Evolutionary conservation across 2,329 filamentous ascomycete species (phyloP).

Genomic region (Fusarium foetens): DNA sequence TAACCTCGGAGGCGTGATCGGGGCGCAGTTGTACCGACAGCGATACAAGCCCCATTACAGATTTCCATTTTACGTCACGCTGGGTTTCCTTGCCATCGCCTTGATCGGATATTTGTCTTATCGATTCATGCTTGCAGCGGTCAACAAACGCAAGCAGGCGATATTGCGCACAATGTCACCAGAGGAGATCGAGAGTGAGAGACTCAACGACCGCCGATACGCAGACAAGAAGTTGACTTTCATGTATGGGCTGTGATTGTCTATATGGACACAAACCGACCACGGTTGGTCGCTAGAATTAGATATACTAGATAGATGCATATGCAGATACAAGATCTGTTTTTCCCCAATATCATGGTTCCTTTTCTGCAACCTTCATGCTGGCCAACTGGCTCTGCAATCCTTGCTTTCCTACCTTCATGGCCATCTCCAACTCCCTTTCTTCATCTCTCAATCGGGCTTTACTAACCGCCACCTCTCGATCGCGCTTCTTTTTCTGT

Average conservation of each 20-base stretch:
- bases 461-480: slow-evolving; percentile 69
- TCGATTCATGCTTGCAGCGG: slow-evolving; percentile 33
- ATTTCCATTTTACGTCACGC: slow-evolving; percentile 43
- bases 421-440: slow-evolving; percentile 73
- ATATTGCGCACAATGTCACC: slow-evolving; percentile 34
- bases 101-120: slow-evolving; percentile 40
- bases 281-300: slow-evolving; percentile 7
- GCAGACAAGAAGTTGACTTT: slow-evolving; percentile 45
- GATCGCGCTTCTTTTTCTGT: slow-evolving; percentile 68
- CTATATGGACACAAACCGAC: not conserved
- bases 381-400: slow-evolving; percentile 67
- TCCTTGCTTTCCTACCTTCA: slow-evolving; percentile 74
- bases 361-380: slow-evolving; percentile 42
- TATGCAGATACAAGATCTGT: not conserved
- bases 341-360: slow-evolving; percentile 23
- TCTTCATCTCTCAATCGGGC: slow-evolving; percentile 73
- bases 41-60: slow-evolving; percentile 37
- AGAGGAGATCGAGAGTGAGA: slow-evolving; percentile 41
- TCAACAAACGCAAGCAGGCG: slow-evolving; percentile 35
- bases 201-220: slow-evolving; percentile 40
- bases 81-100: slow-evolving; percentile 38
- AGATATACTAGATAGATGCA: slow-evolving; percentile 14
- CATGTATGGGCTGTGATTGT: slow-evolving; percentile 40
- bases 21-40: slow-evolving; percentile 42
- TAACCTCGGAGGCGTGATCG: slow-evolving; percentile 43